A percentile compares a stretch with the other conserved stretches of the same genome.
phyloP scores from a whole-genome alignment of 2,329 filamentous ascomycete species.

The Aschersonia sp. region DNA sequence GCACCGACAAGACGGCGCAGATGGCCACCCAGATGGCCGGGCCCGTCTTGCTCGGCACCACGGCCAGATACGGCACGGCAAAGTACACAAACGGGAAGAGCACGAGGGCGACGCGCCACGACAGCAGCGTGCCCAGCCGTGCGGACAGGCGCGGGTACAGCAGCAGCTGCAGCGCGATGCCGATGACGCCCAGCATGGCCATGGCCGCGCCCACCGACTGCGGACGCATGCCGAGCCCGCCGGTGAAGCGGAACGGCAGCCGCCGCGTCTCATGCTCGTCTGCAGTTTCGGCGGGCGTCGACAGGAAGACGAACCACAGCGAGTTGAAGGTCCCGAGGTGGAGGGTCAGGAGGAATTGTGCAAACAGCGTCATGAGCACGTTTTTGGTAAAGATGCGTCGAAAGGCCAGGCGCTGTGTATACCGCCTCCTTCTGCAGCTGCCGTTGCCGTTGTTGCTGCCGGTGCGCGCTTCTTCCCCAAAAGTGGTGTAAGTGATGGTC shows the following conservation, averaged over 20 bases:
- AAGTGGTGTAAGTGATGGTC: too few species aligned
- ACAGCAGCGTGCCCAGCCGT: conserved; percentile 51
- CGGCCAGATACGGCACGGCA: conserved; percentile 53
- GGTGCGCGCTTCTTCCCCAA: too few species aligned
- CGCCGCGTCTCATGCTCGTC: conserved; percentile 15
- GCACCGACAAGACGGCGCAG: conserved; percentile 43
- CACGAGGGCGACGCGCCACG: conserved; percentile 53
- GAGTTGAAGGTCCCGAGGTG: conserved; percentile 66
- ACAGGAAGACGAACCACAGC: conserved; percentile 64
- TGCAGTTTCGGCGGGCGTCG: conserved; percentile 47
- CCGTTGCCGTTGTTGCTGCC: neutral
- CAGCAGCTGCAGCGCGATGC: conserved; percentile 46
- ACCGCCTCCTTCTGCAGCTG: conserved; percentile 13
- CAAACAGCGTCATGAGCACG: conserved; percentile 39
- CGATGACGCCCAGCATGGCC: conserved; percentile 60
- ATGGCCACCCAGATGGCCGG: conserved; percentile 50
- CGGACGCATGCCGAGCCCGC: conserved; percentile 61
- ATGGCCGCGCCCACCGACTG: conserved; percentile 63
- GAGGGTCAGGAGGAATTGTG: conserved; percentile 55
- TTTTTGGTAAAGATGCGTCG: conserved; percentile 40
- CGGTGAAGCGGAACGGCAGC: conserved; percentile 50
- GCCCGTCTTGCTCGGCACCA: conserved; percentile 50
- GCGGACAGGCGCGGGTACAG: conserved; percentile 55
- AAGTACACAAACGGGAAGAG: conserved; percentile 59
- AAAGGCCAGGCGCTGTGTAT: conserved; percentile 35